Base-by-base conservation (phyloP, 305 asterid genomes). In the Rubia peregrina region DNA sequence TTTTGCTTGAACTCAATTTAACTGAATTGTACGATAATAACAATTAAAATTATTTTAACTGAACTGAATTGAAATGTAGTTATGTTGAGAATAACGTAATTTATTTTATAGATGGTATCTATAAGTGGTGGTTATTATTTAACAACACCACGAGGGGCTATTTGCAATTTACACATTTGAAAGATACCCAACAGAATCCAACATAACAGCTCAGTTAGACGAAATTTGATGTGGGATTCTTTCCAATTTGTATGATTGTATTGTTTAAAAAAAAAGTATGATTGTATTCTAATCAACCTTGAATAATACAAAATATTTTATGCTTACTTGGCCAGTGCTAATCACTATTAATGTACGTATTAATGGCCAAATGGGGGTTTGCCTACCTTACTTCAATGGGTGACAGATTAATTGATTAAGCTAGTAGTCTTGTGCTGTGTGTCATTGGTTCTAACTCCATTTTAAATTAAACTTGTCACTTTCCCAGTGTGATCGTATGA, bases 401-500 rank as follows among this genome's bases (percentile, higher is more conserved):
- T 67, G 73, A 70, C 69, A 26, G 68, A 55, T 53, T n/a, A 49
- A 16, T 53, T 53, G 22, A 53, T 59, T 68, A 21, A 60, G 38
- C 72, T 73, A 53, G 21, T 73, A 53, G 21, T 73, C 48, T 33
- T 57, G 68, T 57, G 63, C 33, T 67, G 43, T n/a, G 24, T 46
- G 62, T 60, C 33, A 74, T 74, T 74, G 72, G 77, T 59, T 74
- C 43, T 61, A 74, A 67, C 69, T 67, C 64, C 63, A 38, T 17
- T 44, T 46, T n/a, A 17, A 6, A 41, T 17, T 41, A 3, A 67
- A 60, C 64, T 67, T 46, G 77, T 74, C 77, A 67, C 73, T 44
- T 72, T 74, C 77, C 33, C 24, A 67, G 38, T 73, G 22, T 17
- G 43, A 67, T 57, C 61, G 42, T 65, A 67, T 19, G 22, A 67